A percentile compares a stretch with the other conserved stretches of the same genome.
Conservation (phyloP, 1,284 basidiomycete genomes). For the Cryptococcus floricola region DNA sequence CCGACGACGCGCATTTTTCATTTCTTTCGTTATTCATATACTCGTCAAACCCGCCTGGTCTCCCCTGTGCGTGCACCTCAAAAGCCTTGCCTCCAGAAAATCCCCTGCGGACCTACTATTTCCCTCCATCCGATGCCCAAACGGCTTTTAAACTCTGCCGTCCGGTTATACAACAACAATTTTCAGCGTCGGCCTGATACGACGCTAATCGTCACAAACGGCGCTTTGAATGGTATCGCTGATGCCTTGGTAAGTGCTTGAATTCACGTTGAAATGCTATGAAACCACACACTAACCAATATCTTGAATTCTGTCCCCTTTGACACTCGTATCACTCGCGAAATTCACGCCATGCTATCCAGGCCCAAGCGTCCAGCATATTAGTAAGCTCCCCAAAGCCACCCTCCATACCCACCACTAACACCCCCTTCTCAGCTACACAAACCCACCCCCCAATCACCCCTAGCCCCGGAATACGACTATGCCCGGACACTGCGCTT, state of each 20-base stretch:
- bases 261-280: no score
- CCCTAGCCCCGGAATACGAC: slow-evolving; percentile 56
- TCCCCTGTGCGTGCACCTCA: no score
- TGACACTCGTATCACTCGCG: no score
- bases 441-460: slow-evolving; percentile 2
- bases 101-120: no score
- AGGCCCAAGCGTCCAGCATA: slow-evolving; percentile 32
- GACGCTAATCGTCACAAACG: slow-evolving; percentile 73
- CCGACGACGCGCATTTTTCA: no score
- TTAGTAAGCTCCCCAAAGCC: slow-evolving; percentile 13
- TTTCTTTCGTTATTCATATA: no score
- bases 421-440: slow-evolving; percentile 4
- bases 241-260: slow-evolving; percentile 57
- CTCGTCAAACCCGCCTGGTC: no score
- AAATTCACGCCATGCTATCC: not conserved
- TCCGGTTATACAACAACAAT: slow-evolving; percentile 43
- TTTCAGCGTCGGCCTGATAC: slow-evolving; percentile 59
- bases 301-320: no score
- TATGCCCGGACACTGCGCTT: slow-evolving; percentile 69
- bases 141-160: slow-evolving; percentile 26
- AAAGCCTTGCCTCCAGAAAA: no score
- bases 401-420: not conserved
- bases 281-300: no score
- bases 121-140: slow-evolving; percentile 6
- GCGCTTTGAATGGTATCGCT: slow-evolving; percentile 67